Evolutionary conservation across 1,284 basidiomycete genomes (phyloP), one percentile per base, ranked within the genome.

Genomic region (Malassezia psittaci): DNA sequence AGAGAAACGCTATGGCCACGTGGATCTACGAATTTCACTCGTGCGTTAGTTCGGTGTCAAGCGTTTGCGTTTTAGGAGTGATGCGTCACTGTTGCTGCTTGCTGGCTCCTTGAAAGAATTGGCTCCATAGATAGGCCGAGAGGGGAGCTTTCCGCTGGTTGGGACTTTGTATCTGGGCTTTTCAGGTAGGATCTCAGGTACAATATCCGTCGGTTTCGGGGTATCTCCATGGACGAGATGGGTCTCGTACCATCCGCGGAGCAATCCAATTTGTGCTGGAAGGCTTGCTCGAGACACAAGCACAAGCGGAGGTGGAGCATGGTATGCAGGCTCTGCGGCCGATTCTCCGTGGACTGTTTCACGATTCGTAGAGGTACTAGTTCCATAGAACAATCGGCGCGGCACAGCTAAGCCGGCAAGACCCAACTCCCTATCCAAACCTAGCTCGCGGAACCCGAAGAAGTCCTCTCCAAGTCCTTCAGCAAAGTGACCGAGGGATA

Each of bases 401-500:
- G 91, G 91, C 16, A 94, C 81, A 11, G 80, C 82, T 48, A 94
- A 79, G 59, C 81, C 85, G 1, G 83, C 80, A 60, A 91, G 77
- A n/a, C 88, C 88, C 52, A 88, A 80, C 72, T 96, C 91, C 42
- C 81, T 80, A 48, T 90, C 89, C 54, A 96, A 87, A 18, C 91
- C 91, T 40, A 91, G 77, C 70, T 88, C 89, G 51, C 83, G 81
- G 32, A 96, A 79, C 16, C 90, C 91, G 34, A 96, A 82, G 76
- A 90, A 94, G 76, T 96, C 91, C 66, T 94, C 90, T 36, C 90
- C 90, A 15, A 93, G 80, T 19, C 84, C 81, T 51, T 88, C 87
- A 0, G 88, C 85, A 74, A 91, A 91, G 62, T 86, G 85, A 51
- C 90, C 90, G 66, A 65, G 87, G 80, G 68, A 85, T 78, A 67